Percentiles rank a stretch among this genome's conserved stretches.
Evolutionary conservation across 2,329 filamentous ascomycete genomes (phyloP).

Genomic region (Sporothrix pseudoabietina): DNA sequence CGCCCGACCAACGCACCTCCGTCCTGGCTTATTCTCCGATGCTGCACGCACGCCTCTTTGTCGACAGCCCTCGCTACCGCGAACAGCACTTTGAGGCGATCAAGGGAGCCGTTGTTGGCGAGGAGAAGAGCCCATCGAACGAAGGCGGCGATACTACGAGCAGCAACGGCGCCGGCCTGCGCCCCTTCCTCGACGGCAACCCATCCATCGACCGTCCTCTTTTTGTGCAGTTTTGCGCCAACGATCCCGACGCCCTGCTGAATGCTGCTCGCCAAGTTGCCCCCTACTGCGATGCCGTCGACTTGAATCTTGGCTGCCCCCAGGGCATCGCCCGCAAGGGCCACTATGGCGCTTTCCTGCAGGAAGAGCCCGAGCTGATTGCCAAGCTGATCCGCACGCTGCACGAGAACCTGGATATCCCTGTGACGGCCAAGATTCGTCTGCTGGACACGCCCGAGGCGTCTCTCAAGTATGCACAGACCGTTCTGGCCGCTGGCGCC

Average conservation of each 20-base stretch:
- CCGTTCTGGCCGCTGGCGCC: slow-evolving; percentile 82
- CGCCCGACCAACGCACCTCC: slow-evolving; percentile 61
- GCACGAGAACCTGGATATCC: slow-evolving; percentile 74
- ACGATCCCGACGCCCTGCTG: slow-evolving; percentile 78
- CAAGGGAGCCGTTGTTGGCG: background rate
- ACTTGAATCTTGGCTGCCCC: slow-evolving; percentile 93
- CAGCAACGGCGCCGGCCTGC: slow-evolving; percentile 35
- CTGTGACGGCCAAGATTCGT: slow-evolving; percentile 93
- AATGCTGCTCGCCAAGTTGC: slow-evolving; percentile 75
- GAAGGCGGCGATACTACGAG: slow-evolving; percentile 30
- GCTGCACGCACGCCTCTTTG: slow-evolving; percentile 90
- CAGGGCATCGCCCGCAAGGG: slow-evolving; percentile 92
- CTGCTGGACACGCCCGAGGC: slow-evolving; percentile 84
- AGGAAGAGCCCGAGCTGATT: slow-evolving; percentile 87
- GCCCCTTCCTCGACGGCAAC: slow-evolving; percentile 73
- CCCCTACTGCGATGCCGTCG: slow-evolving; percentile 90
- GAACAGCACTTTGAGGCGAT: slow-evolving; percentile 77
- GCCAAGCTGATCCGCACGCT: slow-evolving; percentile 80
- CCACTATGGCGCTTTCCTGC: slow-evolving; percentile 90
- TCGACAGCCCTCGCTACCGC: slow-evolving; percentile 74
- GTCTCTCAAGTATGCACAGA: slow-evolving; percentile 85
- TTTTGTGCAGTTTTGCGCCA: slow-evolving; percentile 95
- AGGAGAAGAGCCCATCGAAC: slow-evolving; percentile 28
- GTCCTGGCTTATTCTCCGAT: slow-evolving; percentile 93
- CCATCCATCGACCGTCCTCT: slow-evolving; percentile 81